Percentiles rank a stretch among this genome's conserved stretches.
These are phyloP conservation scores for Lophium mytilinum DNA, from an alignment of 495 filamentous ascomycete species.

Conservation along the genomic window DNA sequence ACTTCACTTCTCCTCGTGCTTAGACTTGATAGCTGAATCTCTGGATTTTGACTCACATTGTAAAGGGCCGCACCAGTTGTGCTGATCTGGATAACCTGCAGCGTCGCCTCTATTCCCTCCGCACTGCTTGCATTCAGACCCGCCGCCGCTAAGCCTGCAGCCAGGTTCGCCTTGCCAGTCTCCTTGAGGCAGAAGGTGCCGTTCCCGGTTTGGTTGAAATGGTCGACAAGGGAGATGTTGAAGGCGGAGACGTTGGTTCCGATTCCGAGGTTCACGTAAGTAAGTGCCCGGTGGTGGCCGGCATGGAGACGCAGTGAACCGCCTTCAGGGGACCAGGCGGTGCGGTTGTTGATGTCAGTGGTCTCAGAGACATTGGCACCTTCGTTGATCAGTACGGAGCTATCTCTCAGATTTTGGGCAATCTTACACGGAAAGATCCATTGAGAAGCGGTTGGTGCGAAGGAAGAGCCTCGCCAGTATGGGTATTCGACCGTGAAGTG, in stretches of 20 bases:
- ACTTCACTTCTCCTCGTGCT: too few relatives aligned
- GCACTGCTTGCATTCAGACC: constrained; percentile 16
- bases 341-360: constrained; percentile 41
- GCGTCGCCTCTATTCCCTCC: constrained; percentile 45
- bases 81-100: constrained; percentile 52
- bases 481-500: constrained; percentile 55
- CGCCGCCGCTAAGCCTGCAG: constrained; percentile 8
- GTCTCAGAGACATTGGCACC: constrained; percentile 48
- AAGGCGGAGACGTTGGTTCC: constrained; percentile 49
- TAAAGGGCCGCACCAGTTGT: constrained; percentile 46
- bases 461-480: constrained; percentile 47
- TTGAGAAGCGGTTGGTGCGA: constrained; percentile 37
- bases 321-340: constrained; percentile 51
- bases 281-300: constrained; percentile 48
- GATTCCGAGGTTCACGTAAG: constrained; percentile 57
- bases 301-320: constrained; percentile 47
- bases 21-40: too few relatives aligned
- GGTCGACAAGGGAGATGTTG: constrained; percentile 48
- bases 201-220: constrained; percentile 52
- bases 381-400: constrained; percentile 18
- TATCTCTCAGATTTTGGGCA: background rate
- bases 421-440: constrained; percentile 51
- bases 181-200: constrained; percentile 52
- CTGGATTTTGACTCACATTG: constrained; percentile 41
- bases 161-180: constrained; percentile 31